Evolutionary conservation across 148 eudicot species (phyloP), one percentile per base, ranked within the genome.

Genomic region (Simmondsia chinensis): DNA sequence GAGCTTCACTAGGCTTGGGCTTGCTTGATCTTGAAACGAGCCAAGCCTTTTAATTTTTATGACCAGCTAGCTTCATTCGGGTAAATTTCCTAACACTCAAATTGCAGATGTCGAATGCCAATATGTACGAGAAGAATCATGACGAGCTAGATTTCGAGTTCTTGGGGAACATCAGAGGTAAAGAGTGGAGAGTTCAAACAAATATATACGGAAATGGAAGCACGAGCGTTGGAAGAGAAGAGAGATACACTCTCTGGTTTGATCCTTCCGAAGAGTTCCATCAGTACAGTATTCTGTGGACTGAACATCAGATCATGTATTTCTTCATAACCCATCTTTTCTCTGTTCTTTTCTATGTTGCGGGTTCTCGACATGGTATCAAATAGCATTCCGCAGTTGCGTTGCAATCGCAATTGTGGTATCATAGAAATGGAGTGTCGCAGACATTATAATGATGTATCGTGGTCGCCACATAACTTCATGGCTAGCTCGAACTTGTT

Each of bases 61-160:
- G n/a, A n/a, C n/a, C n/a, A n/a, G 22, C 3, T 12, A 14, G 17
- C 22, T 6, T 31, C 34, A 31, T 1, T 31, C 34, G 2, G 9
- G 9, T 31, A 2, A 8, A 8, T 31, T 31, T 1, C 12, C 16
- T 7, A 17, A 38, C 17, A 5, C 20, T 9, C 9, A 2, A 2
- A 20, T 21, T 7, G 27, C 28, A 41, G 46, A 21, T 29, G 3
- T 41, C 46, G 6, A 41, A 41, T 13, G 29, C 19, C 14, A 29
- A 41, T 23, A 29, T 41, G 27, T 41, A 20, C 7, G 46, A 50
- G 32, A 20, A 9, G 14, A 22, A 32, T 14, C 69, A 69, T 38
- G 69, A 69, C 30, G 69, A 63, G 36, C 22, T 69, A 4, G 74
- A 69, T 41, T 46, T 69, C 12, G 74, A 63, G 56, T 63, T 63